Percentiles rank a stretch among this genome's conserved stretches.
Evolutionary conservation across 139 green algal species (phyloP).

Genomic region (Haematococcus lacustris): DNA sequence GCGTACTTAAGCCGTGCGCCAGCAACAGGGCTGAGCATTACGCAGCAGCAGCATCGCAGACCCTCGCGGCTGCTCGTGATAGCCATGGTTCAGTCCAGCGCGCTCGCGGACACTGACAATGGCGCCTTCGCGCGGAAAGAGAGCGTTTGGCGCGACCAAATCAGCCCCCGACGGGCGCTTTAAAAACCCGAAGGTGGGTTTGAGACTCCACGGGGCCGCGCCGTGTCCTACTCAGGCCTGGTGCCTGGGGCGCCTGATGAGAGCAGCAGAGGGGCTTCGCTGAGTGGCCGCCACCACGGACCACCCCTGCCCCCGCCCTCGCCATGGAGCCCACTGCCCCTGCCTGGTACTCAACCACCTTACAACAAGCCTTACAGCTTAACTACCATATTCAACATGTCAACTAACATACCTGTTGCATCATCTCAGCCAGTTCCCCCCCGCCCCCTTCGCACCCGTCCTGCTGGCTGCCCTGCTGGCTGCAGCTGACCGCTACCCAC

Average conservation of each 20-base stretch:
- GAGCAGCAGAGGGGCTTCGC: not conserved
- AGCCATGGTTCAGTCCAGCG: too few species aligned
- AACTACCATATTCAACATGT: too few species aligned
- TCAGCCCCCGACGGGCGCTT: not conserved
- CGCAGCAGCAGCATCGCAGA: too few species aligned
- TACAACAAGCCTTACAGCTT: too few species aligned
- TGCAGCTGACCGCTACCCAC: slow-evolving; percentile 80
- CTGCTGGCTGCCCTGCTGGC: not conserved
- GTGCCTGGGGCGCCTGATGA: not conserved
- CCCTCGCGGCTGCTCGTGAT: too few species aligned
- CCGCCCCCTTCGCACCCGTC: not conserved
- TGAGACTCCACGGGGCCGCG: too few species aligned
- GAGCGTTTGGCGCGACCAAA: not conserved
- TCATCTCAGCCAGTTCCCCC: too few species aligned
- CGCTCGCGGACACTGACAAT: not conserved
- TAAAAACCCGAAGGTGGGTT: not conserved
- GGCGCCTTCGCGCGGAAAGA: not conserved
- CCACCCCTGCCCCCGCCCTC: not conserved
- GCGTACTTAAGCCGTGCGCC: too few species aligned
- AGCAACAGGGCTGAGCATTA: too few species aligned
- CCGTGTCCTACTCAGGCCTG: too few species aligned
- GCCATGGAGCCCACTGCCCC: not conserved
- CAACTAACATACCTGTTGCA: too few species aligned
- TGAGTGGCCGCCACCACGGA: not conserved
- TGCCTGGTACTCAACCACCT: not conserved